Evolutionary conservation across 2,329 filamentous ascomycete species (phyloP), one percentile per base, ranked within the genome.

Genomic region (Thelonectria blattea): DNA sequence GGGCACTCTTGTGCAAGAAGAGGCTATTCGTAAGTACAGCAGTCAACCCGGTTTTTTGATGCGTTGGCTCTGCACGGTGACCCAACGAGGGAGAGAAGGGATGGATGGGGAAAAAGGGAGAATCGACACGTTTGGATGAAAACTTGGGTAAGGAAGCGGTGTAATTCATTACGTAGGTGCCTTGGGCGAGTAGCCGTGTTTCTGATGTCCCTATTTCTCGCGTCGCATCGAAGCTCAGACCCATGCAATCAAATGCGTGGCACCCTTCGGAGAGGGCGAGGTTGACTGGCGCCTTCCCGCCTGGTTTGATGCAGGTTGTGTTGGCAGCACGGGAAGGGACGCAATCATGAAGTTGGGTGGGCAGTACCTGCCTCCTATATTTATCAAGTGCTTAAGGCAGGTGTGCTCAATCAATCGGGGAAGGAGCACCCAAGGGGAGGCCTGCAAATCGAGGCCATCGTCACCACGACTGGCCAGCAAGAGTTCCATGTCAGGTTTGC

Each of bases 1-100:
- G 27, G 27, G 27, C 27, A 20, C 20, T 52, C 30, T 18, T 41
- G 24, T 9, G 32, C 20, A 32, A 20, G 49, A 20, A 52, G 55
- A 58, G n/a, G 24, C 47, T 41, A 10, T 46, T 24, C 22, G 22
- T 24, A 24, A 24, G 22, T 24, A 24, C 22, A 20, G 34, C 8
- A 30, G 14, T 10, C 30, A 43, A 22, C 20, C 12, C 27, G 32
- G 22, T 30, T 30, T 30, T 30, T 22, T 50, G 51, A 55, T 59
- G 56, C 42, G 56, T 20, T 59, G 57, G 57, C 57, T 55, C 39
- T 50, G 51, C 57, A 55, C 17, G 18, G 56, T 58, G 51, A 45
- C 46, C 45, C 39, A 39, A 50, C 56, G 20, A 15, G 46, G 48
- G 42, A 22, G 30, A 18, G 41, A 30, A n/a, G n/a, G n/a, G n/a